Conservation (phyloP, 208 protist species). For the Leishmania tarentolae region DNA sequence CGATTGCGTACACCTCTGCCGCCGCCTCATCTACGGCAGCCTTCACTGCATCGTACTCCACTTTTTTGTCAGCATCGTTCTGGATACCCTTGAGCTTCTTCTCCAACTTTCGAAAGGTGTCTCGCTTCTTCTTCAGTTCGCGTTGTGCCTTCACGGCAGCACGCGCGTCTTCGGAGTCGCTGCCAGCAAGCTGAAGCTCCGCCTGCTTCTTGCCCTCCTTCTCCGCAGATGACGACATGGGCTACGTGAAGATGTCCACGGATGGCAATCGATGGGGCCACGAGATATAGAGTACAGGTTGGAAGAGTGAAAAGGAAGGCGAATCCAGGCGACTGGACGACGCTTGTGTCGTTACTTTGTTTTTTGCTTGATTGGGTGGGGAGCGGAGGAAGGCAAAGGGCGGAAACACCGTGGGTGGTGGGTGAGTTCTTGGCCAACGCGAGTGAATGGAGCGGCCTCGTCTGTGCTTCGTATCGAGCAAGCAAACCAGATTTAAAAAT, state of each 20-base stretch:
- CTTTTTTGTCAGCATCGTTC: background rate
- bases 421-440: background rate
- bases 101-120: constrained; percentile 46
- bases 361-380: background rate
- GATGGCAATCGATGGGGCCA: background rate
- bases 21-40: constrained; percentile 7
- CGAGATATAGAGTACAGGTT: background rate
- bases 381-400: background rate
- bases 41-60: constrained; percentile 8
- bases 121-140: constrained; percentile 68
- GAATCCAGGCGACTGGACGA: background rate
- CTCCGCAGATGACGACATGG: background rate
- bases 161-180: constrained; percentile 40
- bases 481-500: background rate
- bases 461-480: background rate
- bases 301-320: background rate
- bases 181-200: constrained; percentile 35
- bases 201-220: constrained; percentile 37
- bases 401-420: background rate
- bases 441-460: background rate
- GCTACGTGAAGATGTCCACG: background rate
- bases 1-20: constrained; percentile 11
- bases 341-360: background rate
- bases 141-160: constrained; percentile 49
- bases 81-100: constrained; percentile 51